A percentile compares a stretch with the other conserved stretches of the same genome.
phyloP scores from a whole-genome alignment of 352 stramenopile genomes.

The Salisapilia sapeloensis region DNA sequence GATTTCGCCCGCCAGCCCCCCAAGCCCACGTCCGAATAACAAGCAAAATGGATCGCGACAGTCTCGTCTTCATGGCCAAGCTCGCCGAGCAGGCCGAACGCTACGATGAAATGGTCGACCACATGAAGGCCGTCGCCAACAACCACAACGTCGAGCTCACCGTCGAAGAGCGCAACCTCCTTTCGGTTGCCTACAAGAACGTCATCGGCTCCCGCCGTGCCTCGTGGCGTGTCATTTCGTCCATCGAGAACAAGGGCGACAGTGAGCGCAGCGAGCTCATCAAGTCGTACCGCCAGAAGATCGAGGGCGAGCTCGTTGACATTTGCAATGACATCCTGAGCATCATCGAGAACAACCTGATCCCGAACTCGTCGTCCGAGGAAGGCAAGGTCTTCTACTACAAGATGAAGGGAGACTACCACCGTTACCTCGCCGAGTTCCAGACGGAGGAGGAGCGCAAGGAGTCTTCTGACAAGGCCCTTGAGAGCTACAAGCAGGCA shows the following conservation, averaged over 20 bases:
- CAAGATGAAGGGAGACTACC: conserved; percentile 99
- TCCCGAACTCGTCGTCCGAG: conserved; percentile 93
- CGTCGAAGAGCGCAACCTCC: conserved; percentile 97
- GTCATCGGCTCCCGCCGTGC: conserved; percentile 96
- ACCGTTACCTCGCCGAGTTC: conserved; percentile 99
- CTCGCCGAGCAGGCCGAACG: conserved; percentile 67
- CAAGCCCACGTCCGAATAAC: conserved; percentile 5
- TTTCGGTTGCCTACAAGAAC: conserved; percentile 93
- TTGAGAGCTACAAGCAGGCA: conserved; percentile 65
- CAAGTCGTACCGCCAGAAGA: conserved; percentile 94
- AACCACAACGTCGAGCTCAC: conserved; percentile 92
- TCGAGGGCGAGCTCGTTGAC: conserved; percentile 90
- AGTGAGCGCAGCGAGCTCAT: conserved; percentile 73
- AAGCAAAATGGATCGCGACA: conserved; percentile 52
- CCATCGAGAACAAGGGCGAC: conserved; percentile 97
- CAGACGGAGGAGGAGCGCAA: conserved; percentile 91
- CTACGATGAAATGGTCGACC: conserved; percentile 86
- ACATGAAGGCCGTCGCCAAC: conserved; percentile 98
- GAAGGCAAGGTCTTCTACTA: conserved; percentile 99
- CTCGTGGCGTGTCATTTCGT: conserved; percentile 97
- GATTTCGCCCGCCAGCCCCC: conserved; percentile 25
- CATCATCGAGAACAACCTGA: conserved; percentile 97
- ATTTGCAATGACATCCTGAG: conserved; percentile 96
- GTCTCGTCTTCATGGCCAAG: conserved; percentile 70
- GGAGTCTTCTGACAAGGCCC: conserved; percentile 78